Evolutionary conservation across 192 early-diverging fungal genomes (phyloP).

Genomic region (Coemansia furcata): DNA sequence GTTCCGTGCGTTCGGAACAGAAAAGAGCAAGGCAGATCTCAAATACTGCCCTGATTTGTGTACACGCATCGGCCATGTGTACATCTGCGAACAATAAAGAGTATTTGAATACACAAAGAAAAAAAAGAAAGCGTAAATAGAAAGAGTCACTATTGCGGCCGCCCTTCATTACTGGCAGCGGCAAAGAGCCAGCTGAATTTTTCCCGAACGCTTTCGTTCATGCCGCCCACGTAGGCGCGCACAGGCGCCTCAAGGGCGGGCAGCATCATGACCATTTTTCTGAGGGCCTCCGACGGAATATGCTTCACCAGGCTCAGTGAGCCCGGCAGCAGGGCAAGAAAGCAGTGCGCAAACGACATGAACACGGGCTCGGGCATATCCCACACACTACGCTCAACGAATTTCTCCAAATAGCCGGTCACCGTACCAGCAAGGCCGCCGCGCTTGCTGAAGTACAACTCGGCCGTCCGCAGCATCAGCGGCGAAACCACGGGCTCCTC

Average conservation of each 20-base stretch:
- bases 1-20: background rate
- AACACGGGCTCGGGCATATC: conserved; percentile 19
- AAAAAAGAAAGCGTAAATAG: background rate
- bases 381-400: conserved; percentile 47
- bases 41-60: background rate
- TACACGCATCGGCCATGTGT: conserved; percentile 3
- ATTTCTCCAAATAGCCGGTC: conserved; percentile 12
- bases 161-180: background rate
- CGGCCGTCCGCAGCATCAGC: conserved; percentile 36
- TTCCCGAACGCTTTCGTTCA: conserved; percentile 25
- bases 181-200: conserved; percentile 33
- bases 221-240: conserved; percentile 34
- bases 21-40: background rate
- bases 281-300: conserved; percentile 26
- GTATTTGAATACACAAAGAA: background rate
- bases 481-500: conserved; percentile 27
- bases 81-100: background rate
- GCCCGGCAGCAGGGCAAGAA: conserved; percentile 26
- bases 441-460: conserved; percentile 17
- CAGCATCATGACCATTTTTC: conserved; percentile 19
- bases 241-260: conserved; percentile 8
- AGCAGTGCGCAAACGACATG: conserved; percentile 20
- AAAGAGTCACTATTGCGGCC: background rate
- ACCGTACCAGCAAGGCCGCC: conserved; percentile 28
- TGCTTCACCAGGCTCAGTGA: conserved; percentile 30